These are phyloP conservation scores for Pseudogymnoascus sp. DNA, from an alignment of 2,329 filamentous ascomycete species.

Conservation along the genomic window DNA sequence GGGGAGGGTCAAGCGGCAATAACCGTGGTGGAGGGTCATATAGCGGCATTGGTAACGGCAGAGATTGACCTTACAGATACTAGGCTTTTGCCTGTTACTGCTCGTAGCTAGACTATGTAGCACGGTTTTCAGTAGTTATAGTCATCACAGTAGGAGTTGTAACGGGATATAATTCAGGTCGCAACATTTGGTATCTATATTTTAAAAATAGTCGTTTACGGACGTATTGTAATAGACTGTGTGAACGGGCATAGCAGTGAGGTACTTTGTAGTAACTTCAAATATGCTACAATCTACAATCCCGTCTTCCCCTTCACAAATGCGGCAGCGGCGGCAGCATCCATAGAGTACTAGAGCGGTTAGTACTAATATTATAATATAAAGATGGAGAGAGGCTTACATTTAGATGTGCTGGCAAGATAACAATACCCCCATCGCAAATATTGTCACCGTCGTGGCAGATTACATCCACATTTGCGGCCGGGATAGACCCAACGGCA, in stretches of 20 bases:
- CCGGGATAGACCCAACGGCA: slow-evolving; percentile 16
- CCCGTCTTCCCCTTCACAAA: slow-evolving; percentile 10
- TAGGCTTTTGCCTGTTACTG: neutral
- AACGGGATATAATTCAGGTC: neutral
- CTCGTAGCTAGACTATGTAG: neutral
- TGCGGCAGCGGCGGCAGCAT: slow-evolving; percentile 10
- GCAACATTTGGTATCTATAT: neutral
- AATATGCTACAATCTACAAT: neutral
- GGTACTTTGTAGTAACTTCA: neutral
- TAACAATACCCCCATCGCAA: slow-evolving; percentile 14
- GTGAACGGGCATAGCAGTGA: neutral
- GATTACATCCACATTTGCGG: slow-evolving; percentile 20
- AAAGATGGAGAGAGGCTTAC: neutral
- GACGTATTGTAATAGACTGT: neutral
- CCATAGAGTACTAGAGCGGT: slow-evolving; percentile 9
- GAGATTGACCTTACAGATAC: neutral
- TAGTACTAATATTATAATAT: neutral
- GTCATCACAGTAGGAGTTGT: neutral
- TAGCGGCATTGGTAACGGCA: neutral
- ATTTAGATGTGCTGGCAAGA: slow-evolving; percentile 18
- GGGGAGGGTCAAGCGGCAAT: neutral
- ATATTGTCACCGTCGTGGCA: slow-evolving; percentile 23
- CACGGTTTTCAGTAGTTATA: neutral
- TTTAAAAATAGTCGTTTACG: neutral
- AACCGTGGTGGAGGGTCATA: neutral